These are phyloP conservation scores for Penicillium glabrum DNA, from an alignment of 2,329 filamentous ascomycete species.

Conservation along the genomic window DNA sequence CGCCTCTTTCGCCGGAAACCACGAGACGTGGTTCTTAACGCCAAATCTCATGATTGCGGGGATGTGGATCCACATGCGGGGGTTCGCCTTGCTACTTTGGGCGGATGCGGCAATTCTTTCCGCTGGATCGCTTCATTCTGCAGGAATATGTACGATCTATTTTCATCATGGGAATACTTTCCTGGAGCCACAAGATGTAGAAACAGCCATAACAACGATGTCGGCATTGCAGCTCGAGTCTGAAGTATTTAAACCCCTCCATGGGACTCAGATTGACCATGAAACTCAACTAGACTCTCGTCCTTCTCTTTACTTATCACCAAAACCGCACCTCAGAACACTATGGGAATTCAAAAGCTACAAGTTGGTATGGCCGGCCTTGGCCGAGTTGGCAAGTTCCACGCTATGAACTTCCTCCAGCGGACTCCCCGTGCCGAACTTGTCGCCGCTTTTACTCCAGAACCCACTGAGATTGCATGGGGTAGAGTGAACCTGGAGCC, in stretches of 20 bases:
- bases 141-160: not conserved
- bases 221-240: not conserved
- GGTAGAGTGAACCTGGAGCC: constrained; percentile 50
- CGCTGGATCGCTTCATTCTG: not conserved
- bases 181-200: not conserved
- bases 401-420: constrained; percentile 49
- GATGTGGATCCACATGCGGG: not conserved
- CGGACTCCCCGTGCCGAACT: constrained; percentile 48
- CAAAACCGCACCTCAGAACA: not conserved
- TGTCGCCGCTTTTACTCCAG: constrained; percentile 49
- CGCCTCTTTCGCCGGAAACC: not conserved
- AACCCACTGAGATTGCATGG: constrained; percentile 48
- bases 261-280: not conserved
- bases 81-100: not conserved
- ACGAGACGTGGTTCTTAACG: not conserved
- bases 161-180: not conserved
- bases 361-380: constrained; percentile 49
- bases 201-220: not conserved
- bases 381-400: constrained; percentile 50
- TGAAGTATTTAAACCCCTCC: constrained; percentile 12
- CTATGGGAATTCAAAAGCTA: constrained; percentile 32
- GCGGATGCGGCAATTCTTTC: constrained; percentile 11
- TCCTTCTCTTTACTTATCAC: not conserved
- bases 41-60: not conserved
- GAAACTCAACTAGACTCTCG: not conserved